phyloP scores from a whole-genome alignment of 257 asterid species.

The Penstemon davidsonii region DNA sequence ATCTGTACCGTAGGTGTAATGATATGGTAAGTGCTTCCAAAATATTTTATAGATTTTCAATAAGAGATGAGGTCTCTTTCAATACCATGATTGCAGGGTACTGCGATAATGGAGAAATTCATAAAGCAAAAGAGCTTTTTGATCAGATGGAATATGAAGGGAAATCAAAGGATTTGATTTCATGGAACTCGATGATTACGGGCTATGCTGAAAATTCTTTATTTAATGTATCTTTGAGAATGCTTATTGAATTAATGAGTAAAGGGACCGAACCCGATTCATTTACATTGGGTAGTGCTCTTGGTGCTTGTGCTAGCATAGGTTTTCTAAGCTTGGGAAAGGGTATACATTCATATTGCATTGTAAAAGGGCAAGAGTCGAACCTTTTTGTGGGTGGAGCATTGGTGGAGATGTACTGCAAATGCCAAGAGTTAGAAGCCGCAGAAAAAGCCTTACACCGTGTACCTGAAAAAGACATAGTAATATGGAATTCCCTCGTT shows the following conservation, averaged over 20 bases:
- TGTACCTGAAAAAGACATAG: slow-evolving; percentile 50
- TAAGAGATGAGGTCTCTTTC: slow-evolving; percentile 64
- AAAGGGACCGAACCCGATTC: slow-evolving; percentile 57
- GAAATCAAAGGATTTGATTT: slow-evolving; percentile 45
- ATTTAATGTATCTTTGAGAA: slow-evolving; percentile 52
- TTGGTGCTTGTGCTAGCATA: slow-evolving; percentile 54
- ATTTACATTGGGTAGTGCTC: slow-evolving; percentile 65
- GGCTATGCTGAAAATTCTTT: slow-evolving; percentile 61
- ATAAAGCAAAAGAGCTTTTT: slow-evolving; percentile 61
- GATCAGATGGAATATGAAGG: slow-evolving; percentile 58
- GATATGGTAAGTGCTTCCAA: slow-evolving; percentile 54
- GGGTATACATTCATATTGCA: slow-evolving; percentile 60
- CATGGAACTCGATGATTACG: slow-evolving; percentile 87
- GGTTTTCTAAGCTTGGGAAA: slow-evolving; percentile 45
- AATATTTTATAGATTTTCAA: slow-evolving; percentile 54
- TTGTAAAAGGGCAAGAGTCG: slow-evolving; percentile 52
- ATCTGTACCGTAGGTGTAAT: slow-evolving; percentile 70
- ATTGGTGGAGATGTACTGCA: slow-evolving; percentile 70
- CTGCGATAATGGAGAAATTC: slow-evolving; percentile 52
- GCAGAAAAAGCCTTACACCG: slow-evolving; percentile 55
- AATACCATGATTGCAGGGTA: slow-evolving; percentile 79
- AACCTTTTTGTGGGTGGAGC: slow-evolving; percentile 73
- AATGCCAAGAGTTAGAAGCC: slow-evolving; percentile 51
- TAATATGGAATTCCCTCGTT: slow-evolving; percentile 67
- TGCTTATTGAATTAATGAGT: slow-evolving; percentile 41